Evolutionary conservation across 345 rosid genomes (phyloP).

Genomic region (Citrus glauca): DNA sequence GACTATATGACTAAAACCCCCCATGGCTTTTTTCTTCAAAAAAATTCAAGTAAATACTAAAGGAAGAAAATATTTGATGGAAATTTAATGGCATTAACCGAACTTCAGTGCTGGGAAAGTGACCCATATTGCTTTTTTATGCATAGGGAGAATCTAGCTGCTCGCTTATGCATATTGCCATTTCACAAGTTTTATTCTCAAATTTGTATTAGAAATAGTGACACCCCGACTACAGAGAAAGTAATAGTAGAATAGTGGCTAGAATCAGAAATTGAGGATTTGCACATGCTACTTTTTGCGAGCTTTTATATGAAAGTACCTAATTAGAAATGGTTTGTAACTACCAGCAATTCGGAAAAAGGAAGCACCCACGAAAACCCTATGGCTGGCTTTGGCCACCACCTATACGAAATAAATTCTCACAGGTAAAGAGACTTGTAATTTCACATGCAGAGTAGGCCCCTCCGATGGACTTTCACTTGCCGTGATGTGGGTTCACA

Average conservation of each 20-base stretch:
- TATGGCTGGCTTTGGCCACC: background rate
- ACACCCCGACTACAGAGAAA: background rate
- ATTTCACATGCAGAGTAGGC: constrained; percentile 1
- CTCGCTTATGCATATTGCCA: background rate
- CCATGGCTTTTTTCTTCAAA: background rate
- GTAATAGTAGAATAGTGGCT: background rate
- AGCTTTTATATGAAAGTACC: background rate
- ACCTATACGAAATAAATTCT: constrained; percentile 7
- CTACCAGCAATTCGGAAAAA: background rate
- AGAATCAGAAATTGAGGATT: background rate
- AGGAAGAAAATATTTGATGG: background rate
- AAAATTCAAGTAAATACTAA: background rate
- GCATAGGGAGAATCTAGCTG: background rate
- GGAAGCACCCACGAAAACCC: background rate
- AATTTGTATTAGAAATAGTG: background rate
- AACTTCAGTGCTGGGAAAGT: background rate
- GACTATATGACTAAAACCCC: background rate
- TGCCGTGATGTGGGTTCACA: background rate
- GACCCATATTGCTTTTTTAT: background rate
- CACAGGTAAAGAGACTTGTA: background rate
- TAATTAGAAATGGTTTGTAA: background rate
- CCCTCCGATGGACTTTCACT: background rate
- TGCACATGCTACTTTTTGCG: constrained; percentile 6
- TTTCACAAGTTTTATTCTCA: background rate
- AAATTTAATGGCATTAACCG: background rate